Base-by-base conservation (phyloP, 1,284 basidiomycete genomes). In the Fomitopsis betulina region DNA sequence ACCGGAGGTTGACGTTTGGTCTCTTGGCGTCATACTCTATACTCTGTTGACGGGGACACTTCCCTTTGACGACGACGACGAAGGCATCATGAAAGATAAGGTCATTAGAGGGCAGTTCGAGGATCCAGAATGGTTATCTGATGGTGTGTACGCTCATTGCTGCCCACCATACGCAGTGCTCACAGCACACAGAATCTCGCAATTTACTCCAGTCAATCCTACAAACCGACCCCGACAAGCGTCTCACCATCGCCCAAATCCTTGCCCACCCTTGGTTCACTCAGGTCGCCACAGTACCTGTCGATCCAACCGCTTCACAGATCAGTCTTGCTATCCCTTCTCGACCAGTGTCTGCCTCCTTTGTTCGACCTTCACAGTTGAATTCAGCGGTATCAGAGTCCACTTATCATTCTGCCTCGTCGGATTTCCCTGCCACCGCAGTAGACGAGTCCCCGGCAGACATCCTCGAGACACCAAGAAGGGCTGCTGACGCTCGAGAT, bases 51-150 rank as follows among this genome's bases (percentile, higher is more conserved):
- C 93, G 0, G 96, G 96, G 1, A 93, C 91, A 5, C 76, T 98
- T n/a, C 96, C 96, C 0, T 98, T 98, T 67, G 96, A 98, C 67
- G 94, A 98, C 66, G 97, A 99, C 61, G 90, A 98, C 69, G 97
- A 99, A 74, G 75, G 79, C 37, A 70, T 91, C 35, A 98, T 98
- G 94, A 90, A 90, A 65, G 78, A 83, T 53, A 90, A 93, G 72
- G 94, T 99, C 62, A 85, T 94, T 57, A 79, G 85, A 60, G 93
- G 91, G n/a, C 85, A 91, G 49, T 98, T 90, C 68, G 93, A 96
- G 60, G 90, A 97, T 65, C 96, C 95, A 5, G 84, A 87, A 60
- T 99, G 91, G 94, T 78, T 97, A 19, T 92, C 93, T 15, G 76
- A 83, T 67, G 93, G 95, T 94, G 62, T 60, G 51, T 8, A 27